Evolutionary conservation across 192 early-diverging fungal genomes (phyloP).

Genomic region (Coemansia sp.): DNA sequence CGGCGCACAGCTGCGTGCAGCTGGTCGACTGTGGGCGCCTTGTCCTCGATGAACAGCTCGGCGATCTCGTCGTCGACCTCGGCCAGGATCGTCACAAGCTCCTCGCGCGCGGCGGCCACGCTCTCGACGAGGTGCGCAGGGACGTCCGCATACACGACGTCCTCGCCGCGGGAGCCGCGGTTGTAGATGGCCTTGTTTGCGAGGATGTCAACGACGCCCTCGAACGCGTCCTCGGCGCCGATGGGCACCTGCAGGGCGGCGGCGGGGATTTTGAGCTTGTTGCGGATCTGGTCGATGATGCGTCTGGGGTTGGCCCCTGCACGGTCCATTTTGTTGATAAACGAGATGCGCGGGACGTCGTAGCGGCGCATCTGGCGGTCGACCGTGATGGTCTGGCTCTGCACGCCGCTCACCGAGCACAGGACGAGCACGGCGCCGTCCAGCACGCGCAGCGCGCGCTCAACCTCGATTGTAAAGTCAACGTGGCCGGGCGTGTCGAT

Average conservation of each 20-base stretch:
- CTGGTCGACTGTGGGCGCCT: conserved; percentile 65
- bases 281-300: conserved; percentile 77
- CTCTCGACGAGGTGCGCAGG: conserved; percentile 62
- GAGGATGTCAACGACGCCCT: conserved; percentile 91
- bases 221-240: conserved; percentile 81
- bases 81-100: conserved; percentile 74
- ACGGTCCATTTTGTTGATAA: conserved; percentile 91
- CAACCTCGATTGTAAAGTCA: conserved; percentile 88
- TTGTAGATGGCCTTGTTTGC: conserved; percentile 85
- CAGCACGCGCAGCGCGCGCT: conserved; percentile 81
- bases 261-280: conserved; percentile 73
- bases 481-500: conserved; percentile 91
- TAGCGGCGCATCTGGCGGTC: conserved; percentile 91
- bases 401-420: conserved; percentile 82
- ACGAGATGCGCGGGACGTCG: conserved; percentile 81
- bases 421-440: conserved; percentile 85
- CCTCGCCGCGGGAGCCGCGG: conserved; percentile 81
- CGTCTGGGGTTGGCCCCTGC: conserved; percentile 80
- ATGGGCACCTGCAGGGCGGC: conserved; percentile 83
- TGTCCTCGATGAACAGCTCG: conserved; percentile 79
- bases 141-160: conserved; percentile 69
- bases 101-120: conserved; percentile 67
- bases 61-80: conserved; percentile 83
- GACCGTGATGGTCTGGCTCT: conserved; percentile 86
- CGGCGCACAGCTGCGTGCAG: conserved; percentile 73